A percentile compares a stretch with the other conserved stretches of the same genome.
Evolutionary conservation across 2,329 filamentous ascomycete genomes (phyloP).

Genomic region (Diaporthe sp.): DNA sequence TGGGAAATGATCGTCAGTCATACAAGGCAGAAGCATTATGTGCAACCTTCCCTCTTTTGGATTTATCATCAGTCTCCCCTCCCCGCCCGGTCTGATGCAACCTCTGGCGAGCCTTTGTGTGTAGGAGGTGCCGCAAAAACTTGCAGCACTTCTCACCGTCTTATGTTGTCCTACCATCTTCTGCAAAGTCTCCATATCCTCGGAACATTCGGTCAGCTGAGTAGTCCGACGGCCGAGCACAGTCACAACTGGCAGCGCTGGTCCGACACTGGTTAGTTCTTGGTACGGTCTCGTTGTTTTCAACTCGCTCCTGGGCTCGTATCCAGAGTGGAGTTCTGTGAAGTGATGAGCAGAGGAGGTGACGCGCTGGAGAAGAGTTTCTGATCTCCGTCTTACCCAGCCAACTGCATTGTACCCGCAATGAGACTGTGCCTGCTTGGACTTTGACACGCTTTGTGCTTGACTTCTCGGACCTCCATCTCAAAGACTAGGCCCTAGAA

Average conservation of each 20-base stretch:
- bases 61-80: constrained; percentile 1
- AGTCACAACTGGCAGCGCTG: constrained; percentile 9
- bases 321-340: neutral
- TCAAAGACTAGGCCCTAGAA: neutral
- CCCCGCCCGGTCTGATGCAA: constrained; percentile 14
- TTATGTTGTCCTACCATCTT: constrained; percentile 31
- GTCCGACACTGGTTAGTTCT: constrained; percentile 24
- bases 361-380: no score
- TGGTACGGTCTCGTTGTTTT: neutral
- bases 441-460: neutral
- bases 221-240: neutral
- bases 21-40: constrained; percentile 3
- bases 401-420: neutral
- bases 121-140: constrained; percentile 13
- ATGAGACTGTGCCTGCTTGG: neutral
- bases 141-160: constrained; percentile 13
- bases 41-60: constrained; percentile 1
- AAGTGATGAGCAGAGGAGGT: neutral
- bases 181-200: neutral
- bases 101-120: neutral
- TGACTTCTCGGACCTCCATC: neutral
- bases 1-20: neutral
- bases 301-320: neutral
- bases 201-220: constrained; percentile 23
- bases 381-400: neutral